Evolutionary conservation across 257 asterid genomes (phyloP).

Genomic region (Solanum tacnaense): DNA sequence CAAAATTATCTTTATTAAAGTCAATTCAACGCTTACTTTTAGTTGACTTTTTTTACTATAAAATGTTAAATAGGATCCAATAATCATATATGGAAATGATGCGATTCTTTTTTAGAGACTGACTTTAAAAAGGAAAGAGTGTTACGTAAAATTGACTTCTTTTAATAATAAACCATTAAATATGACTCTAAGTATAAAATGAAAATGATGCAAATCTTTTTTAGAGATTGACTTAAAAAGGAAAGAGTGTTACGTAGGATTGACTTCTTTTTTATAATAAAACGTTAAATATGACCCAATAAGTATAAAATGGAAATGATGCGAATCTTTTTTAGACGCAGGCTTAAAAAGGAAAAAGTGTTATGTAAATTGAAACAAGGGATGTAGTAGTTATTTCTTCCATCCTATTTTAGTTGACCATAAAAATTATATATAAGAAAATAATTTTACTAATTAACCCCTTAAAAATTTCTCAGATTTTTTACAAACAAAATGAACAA

Average conservation of each 20-base stretch:
- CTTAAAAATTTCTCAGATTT: too few species aligned
- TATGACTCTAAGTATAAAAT: neutral
- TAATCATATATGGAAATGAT: neutral
- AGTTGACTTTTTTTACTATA: neutral
- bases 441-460: too few species aligned
- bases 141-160: neutral
- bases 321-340: neutral
- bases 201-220: neutral
- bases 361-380: neutral
- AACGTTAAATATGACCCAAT: neutral
- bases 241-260: neutral
- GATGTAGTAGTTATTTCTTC: too few species aligned
- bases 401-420: too few species aligned
- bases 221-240: neutral
- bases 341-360: neutral
- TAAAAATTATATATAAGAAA: too few species aligned
- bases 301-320: neutral
- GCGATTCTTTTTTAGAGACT: neutral
- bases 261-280: neutral
- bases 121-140: neutral
- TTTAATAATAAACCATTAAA: neutral
- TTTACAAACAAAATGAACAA: too few species aligned
- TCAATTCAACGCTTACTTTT: fast-evolving
- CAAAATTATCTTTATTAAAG: neutral
- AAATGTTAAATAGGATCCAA: neutral